A percentile compares a stretch with the other conserved stretches of the same genome.
phyloP scores from a whole-genome alignment of 2,329 filamentous ascomycete species.

The Alternaria brassicicola region DNA sequence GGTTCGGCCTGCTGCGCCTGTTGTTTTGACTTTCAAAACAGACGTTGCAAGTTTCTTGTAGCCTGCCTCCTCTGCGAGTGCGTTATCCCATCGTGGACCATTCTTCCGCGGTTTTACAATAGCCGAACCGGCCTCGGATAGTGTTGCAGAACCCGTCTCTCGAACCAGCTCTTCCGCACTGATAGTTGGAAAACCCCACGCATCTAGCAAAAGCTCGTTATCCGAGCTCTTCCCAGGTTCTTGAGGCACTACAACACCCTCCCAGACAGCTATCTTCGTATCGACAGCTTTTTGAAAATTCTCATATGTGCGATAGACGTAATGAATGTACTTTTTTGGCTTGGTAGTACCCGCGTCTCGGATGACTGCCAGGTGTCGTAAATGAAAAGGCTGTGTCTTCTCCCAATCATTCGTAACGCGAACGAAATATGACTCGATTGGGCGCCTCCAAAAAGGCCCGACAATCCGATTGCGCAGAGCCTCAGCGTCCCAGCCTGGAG shows the following conservation, averaged over 20 bases:
- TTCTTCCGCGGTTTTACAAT: constrained; percentile 26
- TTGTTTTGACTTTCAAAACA: constrained; percentile 6
- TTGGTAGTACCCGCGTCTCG: constrained; percentile 58
- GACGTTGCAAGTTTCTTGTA: constrained; percentile 24
- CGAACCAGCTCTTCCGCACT: constrained; percentile 27
- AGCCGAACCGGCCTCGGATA: constrained; percentile 32
- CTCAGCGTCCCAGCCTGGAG: constrained; percentile 57
- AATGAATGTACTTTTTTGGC: constrained; percentile 54
- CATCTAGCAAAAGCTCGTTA: constrained; percentile 20
- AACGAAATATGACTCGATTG: constrained; percentile 59
- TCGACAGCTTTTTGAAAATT: constrained; percentile 62
- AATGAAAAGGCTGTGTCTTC: constrained; percentile 62
- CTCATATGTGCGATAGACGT: constrained; percentile 60
- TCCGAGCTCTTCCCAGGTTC: constrained; percentile 20
- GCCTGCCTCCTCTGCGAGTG: constrained; percentile 29
- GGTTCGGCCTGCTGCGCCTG: background rate
- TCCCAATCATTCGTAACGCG: constrained; percentile 64
- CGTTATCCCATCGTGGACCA: constrained; percentile 36
- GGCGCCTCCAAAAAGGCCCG: constrained; percentile 61
- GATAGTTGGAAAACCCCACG: constrained; percentile 39
- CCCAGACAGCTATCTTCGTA: constrained; percentile 58
- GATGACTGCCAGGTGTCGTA: constrained; percentile 63
- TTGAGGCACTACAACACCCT: constrained; percentile 52
- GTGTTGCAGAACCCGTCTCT: constrained; percentile 32
- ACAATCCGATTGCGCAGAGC: constrained; percentile 49